A percentile compares a stretch with the other conserved stretches of the same genome.
Conservation (phyloP, 106 monocot genomes). For the Phalaenopsis aphrodite region DNA sequence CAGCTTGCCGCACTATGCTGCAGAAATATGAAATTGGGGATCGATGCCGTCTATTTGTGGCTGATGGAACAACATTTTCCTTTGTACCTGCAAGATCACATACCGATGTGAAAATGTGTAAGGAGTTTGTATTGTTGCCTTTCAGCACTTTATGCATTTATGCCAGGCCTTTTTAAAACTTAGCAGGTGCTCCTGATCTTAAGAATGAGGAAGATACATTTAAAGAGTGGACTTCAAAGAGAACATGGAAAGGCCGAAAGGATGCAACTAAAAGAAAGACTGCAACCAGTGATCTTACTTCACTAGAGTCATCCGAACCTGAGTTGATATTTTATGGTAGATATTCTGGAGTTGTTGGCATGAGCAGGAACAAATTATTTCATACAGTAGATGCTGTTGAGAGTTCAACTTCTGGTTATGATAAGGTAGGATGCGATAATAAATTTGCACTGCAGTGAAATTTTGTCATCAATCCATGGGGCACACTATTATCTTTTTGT, state of each 20-base stretch:
- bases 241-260: constrained; percentile 62
- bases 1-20: constrained; percentile 88
- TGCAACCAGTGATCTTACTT: constrained; percentile 5
- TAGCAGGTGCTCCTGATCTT: constrained; percentile 26
- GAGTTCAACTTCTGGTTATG: constrained; percentile 60
- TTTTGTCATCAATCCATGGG: background rate
- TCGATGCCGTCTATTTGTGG: constrained; percentile 75
- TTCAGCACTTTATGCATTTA: background rate
- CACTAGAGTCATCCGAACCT: constrained; percentile 27
- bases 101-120: constrained; percentile 24
- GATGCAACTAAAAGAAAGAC: constrained; percentile 39
- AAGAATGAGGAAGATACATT: constrained; percentile 26
- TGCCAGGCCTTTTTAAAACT: background rate
- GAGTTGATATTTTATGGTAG: constrained; percentile 91
- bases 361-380: constrained; percentile 44
- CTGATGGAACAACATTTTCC: constrained; percentile 88
- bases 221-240: constrained; percentile 70
- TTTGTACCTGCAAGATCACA: constrained; percentile 44
- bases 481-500: background rate
- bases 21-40: constrained; percentile 74
- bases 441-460: background rate
- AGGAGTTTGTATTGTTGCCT: background rate
- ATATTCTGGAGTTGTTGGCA: constrained; percentile 71
- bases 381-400: constrained; percentile 17
- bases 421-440: constrained; percentile 46